Evolutionary conservation across 1,139 yeast species (phyloP).

Genomic region (Lodderomyces theae): DNA sequence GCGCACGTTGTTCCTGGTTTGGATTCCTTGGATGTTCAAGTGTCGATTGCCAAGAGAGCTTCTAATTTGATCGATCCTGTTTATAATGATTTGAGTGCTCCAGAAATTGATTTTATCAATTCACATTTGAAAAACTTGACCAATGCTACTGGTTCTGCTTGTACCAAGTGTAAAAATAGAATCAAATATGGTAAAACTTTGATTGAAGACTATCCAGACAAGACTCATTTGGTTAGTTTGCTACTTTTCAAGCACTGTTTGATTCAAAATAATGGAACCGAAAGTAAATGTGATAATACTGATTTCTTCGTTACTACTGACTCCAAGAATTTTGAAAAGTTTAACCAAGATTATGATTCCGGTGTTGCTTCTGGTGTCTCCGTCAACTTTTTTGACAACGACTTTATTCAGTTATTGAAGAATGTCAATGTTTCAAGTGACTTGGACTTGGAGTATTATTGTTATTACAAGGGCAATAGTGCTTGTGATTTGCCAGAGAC

Average conservation of each 20-base stretch:
- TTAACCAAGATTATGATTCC: slow-evolving; percentile 21
- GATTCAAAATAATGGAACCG: slow-evolving; percentile 27
- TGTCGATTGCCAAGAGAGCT: slow-evolving; percentile 19
- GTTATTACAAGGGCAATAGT: slow-evolving; percentile 24
- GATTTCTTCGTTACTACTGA: slow-evolving; percentile 43
- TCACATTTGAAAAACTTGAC: slow-evolving; percentile 26
- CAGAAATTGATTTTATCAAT: slow-evolving; percentile 33
- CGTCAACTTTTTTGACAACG: slow-evolving; percentile 39
- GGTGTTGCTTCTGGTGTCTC: slow-evolving; percentile 23
- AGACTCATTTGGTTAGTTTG: slow-evolving; percentile 36
- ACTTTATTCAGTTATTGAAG: slow-evolving; percentile 36
- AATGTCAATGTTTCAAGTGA: slow-evolving; percentile 37
- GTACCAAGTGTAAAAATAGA: slow-evolving; percentile 37
- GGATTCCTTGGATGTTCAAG: slow-evolving; percentile 17
- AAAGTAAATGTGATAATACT: slow-evolving; percentile 31
- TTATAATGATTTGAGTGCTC: slow-evolving; percentile 22
- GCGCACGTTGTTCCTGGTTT: slow-evolving; percentile 23
- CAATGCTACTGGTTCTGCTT: slow-evolving; percentile 29
- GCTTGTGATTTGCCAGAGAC: slow-evolving; percentile 32
- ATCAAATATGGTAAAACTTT: slow-evolving; percentile 30
- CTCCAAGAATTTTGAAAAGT: slow-evolving; percentile 18
- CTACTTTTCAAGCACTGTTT: slow-evolving; percentile 38
- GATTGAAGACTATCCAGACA: slow-evolving; percentile 29
- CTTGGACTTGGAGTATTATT: slow-evolving; percentile 34
- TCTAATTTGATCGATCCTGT: slow-evolving; percentile 24